Conservation (phyloP, 208 protist species). For the Endotrypanum monterogeii region DNA sequence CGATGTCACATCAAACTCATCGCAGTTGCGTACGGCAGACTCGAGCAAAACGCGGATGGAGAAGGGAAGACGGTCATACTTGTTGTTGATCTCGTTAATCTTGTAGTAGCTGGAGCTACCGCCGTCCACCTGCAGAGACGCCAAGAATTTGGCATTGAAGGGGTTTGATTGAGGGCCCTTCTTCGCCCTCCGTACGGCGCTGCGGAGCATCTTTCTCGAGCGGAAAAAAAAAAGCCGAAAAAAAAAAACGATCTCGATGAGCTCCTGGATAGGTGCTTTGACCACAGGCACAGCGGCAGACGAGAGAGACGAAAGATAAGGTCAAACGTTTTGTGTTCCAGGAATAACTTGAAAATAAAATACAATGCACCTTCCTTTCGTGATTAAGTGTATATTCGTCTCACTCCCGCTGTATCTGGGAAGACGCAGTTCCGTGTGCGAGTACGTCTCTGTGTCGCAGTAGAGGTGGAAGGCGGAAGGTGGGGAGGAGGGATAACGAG, state of each 20-base stretch:
- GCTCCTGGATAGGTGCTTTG: not conserved
- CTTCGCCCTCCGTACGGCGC: conserved; percentile 31
- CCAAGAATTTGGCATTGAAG: conserved; percentile 73
- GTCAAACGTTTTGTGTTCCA: not conserved
- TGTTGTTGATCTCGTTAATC: conserved; percentile 81
- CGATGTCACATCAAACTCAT: conserved; percentile 92
- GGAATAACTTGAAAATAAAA: not conserved
- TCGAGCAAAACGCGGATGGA: conserved; percentile 97
- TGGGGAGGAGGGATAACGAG: not conserved
- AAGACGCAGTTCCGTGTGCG: not conserved
- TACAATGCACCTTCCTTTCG: not conserved
- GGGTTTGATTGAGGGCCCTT: conserved; percentile 65
- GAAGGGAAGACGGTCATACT: conserved; percentile 92
- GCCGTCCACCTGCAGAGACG: conserved; percentile 56
- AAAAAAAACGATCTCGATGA: not conserved
- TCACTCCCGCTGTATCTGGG: not conserved
- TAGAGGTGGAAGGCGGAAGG: conserved; percentile 6
- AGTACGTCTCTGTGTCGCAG: not conserved
- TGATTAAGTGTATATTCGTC: not conserved
- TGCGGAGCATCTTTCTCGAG: conserved; percentile 55
- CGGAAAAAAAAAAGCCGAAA: not conserved
- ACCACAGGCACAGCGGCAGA: not conserved
- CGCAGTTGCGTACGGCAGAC: conserved; percentile 95
- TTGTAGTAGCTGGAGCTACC: conserved; percentile 76
- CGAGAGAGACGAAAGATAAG: not conserved